These are phyloP conservation scores for Aquilaria sinensis DNA, from an alignment of 345 rosid species.

Conservation along the genomic window DNA sequence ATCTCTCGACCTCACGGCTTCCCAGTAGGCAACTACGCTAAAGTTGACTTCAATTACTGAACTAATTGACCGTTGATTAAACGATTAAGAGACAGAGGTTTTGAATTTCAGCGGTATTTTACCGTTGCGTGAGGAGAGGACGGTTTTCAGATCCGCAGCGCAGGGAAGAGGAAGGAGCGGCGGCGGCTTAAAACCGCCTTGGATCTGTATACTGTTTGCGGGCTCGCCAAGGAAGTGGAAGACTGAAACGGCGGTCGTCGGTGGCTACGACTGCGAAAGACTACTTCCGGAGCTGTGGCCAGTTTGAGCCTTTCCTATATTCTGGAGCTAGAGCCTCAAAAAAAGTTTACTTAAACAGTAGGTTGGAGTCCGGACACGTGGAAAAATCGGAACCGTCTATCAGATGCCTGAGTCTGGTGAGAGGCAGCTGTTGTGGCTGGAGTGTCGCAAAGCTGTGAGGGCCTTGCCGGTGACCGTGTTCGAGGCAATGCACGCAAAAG, in stretches of 20 bases:
- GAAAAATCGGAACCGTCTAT: constrained; percentile 5
- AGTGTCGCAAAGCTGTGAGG: no score
- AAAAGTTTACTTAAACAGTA: constrained; percentile 4
- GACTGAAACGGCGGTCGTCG: constrained; percentile 4
- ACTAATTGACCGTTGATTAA: constrained; percentile 3
- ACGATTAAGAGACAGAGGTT: not conserved
- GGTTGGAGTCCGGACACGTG: constrained; percentile 13
- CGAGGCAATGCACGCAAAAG: no score
- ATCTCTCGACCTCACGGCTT: constrained; percentile 6
- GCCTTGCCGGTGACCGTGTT: no score
- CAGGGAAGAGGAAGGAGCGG: not conserved
- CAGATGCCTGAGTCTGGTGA: constrained; percentile 9
- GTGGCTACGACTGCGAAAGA: not conserved
- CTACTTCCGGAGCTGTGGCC: not conserved
- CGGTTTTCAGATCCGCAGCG: constrained; percentile 22
- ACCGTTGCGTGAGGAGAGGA: not conserved
- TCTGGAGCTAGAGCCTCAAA: not conserved
- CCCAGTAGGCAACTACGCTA: not conserved
- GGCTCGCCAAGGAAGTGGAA: not conserved
- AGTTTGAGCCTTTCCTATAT: constrained; percentile 4
- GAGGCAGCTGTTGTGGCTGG: constrained; percentile 9
- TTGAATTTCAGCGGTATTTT: constrained; percentile 9
- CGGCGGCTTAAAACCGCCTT: constrained; percentile 10
- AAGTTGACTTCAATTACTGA: not conserved
- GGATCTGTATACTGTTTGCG: constrained; percentile 7